Base-by-base conservation (phyloP, 73 alveolate species). In the Paramecium primaurelia region DNA sequence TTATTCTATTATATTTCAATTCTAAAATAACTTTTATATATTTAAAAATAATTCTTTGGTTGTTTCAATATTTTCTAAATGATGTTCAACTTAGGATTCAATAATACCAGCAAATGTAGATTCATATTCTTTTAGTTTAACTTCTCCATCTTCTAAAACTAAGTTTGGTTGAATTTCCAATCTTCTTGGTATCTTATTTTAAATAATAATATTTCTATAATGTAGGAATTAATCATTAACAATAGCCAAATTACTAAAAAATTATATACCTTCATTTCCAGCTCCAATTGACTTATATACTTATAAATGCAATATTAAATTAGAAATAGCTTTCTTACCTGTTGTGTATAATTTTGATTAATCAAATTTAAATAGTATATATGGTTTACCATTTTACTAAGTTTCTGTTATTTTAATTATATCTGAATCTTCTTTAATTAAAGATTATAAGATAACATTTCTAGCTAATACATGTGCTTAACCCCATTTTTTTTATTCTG, bases 391-490 rank as follows among this genome's bases (percentile, higher is more conserved):
- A 32, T 93, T 96, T 93, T 86, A 68, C 89, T 73, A 2, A 0
- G 96, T 91, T 71, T 88, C 83, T 26, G 87, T 92, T 10, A 94
- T 92, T n/a, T 58, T 86, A 5, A 92, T 49, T 22, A 94, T 59
- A 44, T 88, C 92, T 49, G 93, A 88, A 86, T 84, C 95, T 10
- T 92, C 95, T 89, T 92, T 88, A 32, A 93, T 86, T 59, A 92
- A 37, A 86, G 90, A 93, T 88, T 80, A 85, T 36, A 93, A 58
- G 37, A 95, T 94, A 4, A 95, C 98, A 90, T 75, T 94, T 12
- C 95, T 92, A 18, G 96, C 97, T 16, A 58, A 54, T 1, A 92
- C 92, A 77, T 96, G 98, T 22, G 98, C 98, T 59, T 96, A 93
- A n/a, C 97, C 97, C 98, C 98, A 96, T 84, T 88, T 87, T 88